Base-by-base conservation (phyloP, 2,329 filamentous ascomycete species). In the Penicillium olsonii region DNA sequence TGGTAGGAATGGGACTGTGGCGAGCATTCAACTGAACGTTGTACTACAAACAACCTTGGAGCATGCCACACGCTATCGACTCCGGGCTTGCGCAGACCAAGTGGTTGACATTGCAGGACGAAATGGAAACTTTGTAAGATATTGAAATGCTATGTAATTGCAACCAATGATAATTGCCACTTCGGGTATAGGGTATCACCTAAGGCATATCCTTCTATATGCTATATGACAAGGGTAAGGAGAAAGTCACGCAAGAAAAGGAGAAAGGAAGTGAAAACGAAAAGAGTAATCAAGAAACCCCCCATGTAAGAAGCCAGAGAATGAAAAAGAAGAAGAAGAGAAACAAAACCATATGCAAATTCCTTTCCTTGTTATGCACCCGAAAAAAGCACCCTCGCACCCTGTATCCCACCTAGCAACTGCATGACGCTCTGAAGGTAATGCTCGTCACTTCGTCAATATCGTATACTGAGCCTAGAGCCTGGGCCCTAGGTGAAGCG, bases 1-100 rank as follows among this genome's bases (percentile, higher is more conserved):
- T 92, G 42, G 81, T 84, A 5, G 87, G 84, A 65, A 77, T 90
- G 73, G 88, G 88, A 0, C 65, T 91, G 18, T 92, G 83, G 78
- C 78, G 87, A 56, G 75, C 86, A 20, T 78, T 85, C 50, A 79
- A 81, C 59, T 86, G 68, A 76, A 47, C 19, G 22, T n/a, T 19
- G 37, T 35, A 37, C 31, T 18, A 27, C 43, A 6, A 29, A 17
- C 29, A 22, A 5, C 17, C 26, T 12, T 17, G 11, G n/a, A 10
- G 11, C 18, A n/a, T 19, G 14, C 37, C 31, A 17, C 9, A 43
- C 22, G 39, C n/a, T 24, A 37, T 2, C 11, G 15, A 35, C 20
- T 17, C 29, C 9, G 11, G 5, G 17, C 14, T 27, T 19, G 17
- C 26, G 15, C 27, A 37, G 20, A 52, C 29, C 26, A 42, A 33